Base-by-base conservation (phyloP, 2,329 filamentous ascomycete genomes). In the Claviceps citrina region DNA sequence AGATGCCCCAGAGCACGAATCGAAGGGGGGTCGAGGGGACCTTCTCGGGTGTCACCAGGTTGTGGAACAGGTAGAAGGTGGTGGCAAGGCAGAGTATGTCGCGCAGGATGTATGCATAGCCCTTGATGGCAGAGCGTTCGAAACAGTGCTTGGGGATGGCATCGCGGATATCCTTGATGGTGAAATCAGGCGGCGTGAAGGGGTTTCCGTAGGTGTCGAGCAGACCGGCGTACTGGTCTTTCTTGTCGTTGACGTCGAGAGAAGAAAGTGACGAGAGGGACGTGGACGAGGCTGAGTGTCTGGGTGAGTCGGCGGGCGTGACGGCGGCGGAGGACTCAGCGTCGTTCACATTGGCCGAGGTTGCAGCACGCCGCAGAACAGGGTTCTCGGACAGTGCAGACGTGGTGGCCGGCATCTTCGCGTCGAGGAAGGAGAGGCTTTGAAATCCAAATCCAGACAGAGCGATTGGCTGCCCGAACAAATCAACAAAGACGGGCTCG, bases 81-180 rank as follows among this genome's bases (percentile, higher is more conserved):
- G 70, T 65, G 33, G 71, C 79, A 28, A 96, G 67, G 51, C 71
- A 76, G 49, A 67, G 62, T 34, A 93, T 59, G 63, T 98, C 91
- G 46, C 89, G 79, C 55, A 77, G 72, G 53, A 96, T 87, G 64
- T 96, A 96, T 55, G 59, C 65, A 57, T 95, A 69, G 49, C 87
- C 81, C 49, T 67, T 76, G 48, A 76, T 59, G 45, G 75, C 83
- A 35, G 84, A 93, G 45, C 91, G 81, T 68, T 95, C 72, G 63
- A 82, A 96, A 74, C 91, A 98, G 72, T 95, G 91, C 64, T 87
- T 85, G 48, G 91, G 91, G 51, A 98, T 98, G 59, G 91, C 91
- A 65, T 94, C 83, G 55, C 85, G 81, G 58, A 98, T 89, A 58
- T 98, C 76, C 71, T 94, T 94, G 73, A 98, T 93, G 58, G 86